Conservation (phyloP, 2,329 filamentous ascomycete genomes). For the Blastomyces percursus region DNA sequence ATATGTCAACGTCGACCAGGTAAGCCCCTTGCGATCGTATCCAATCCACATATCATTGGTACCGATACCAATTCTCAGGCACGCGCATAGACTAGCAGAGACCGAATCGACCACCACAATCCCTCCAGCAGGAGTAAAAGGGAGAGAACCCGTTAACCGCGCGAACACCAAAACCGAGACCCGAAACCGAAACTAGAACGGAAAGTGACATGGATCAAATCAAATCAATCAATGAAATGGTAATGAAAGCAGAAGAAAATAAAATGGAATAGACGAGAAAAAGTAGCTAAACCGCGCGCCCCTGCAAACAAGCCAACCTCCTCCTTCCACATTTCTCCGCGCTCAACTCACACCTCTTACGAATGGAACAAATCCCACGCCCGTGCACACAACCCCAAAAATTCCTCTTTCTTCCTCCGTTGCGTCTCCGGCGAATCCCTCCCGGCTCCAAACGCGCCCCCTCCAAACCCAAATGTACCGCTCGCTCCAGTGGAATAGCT, state of each 20-base stretch:
- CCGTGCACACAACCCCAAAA: slow-evolving; percentile 70
- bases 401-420: slow-evolving; percentile 82
- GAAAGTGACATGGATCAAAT: background rate
- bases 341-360: slow-evolving; percentile 30
- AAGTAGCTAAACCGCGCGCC: background rate
- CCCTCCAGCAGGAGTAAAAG: background rate
- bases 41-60: background rate
- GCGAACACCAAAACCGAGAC: background rate
- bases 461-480: background rate
- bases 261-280: background rate
- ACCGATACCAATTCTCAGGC: background rate
- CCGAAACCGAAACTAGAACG: background rate
- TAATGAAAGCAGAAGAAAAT: background rate
- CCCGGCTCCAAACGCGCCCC: slow-evolving; percentile 41
- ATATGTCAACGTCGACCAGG: slow-evolving; percentile 1
- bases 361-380: slow-evolving; percentile 98
- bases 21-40: background rate
- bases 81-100: too few species aligned
- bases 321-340: background rate
- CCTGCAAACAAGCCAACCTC: too few species aligned
- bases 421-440: slow-evolving; percentile 74
- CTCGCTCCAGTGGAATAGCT: background rate
- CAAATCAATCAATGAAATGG: background rate
- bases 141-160: background rate
- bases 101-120: too few species aligned